Percentiles rank a stretch among this genome's conserved stretches.
Evolutionary conservation across 768 basidiomycete species (phyloP).

Genomic region (Calocera cornea): DNA sequence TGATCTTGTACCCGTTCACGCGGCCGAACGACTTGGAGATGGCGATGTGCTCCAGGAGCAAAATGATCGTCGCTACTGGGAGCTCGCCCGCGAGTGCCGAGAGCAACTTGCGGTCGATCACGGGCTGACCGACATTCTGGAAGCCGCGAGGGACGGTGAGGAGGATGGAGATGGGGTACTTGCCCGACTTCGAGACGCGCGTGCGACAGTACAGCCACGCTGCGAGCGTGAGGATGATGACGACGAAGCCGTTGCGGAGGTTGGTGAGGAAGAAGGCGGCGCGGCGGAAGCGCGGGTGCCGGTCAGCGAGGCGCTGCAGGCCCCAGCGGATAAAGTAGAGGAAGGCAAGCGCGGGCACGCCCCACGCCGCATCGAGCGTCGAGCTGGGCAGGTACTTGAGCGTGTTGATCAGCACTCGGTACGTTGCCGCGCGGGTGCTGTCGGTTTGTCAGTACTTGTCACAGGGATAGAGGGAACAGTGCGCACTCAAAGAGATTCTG

Average conservation of each 20-base stretch:
- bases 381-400: constrained; percentile 66
- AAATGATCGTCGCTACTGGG: constrained; percentile 74
- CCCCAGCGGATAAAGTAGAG: constrained; percentile 55
- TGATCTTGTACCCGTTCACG: constrained; percentile 77
- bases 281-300: constrained; percentile 56
- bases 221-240: constrained; percentile 73
- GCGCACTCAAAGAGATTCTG: constrained; percentile 61
- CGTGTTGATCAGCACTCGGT: constrained; percentile 81
- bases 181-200: constrained; percentile 39
- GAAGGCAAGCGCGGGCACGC: constrained; percentile 54
- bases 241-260: constrained; percentile 72
- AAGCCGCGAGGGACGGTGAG: constrained; percentile 69
- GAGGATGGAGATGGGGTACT: constrained; percentile 75
- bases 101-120: constrained; percentile 40
- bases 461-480: constrained; percentile 4
- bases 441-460: constrained; percentile 2
- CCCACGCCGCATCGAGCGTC: constrained; percentile 77
- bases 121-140: constrained; percentile 34
- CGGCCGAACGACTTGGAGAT: constrained; percentile 96
- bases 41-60: constrained; percentile 89
- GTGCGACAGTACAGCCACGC: constrained; percentile 74
- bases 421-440: constrained; percentile 76
- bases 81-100: constrained; percentile 58
- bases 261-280: constrained; percentile 67
- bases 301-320: constrained; percentile 38